phyloP scores from a whole-genome alignment of 2,329 filamentous ascomycete genomes.

The Neophaeococcomyces aloes region DNA sequence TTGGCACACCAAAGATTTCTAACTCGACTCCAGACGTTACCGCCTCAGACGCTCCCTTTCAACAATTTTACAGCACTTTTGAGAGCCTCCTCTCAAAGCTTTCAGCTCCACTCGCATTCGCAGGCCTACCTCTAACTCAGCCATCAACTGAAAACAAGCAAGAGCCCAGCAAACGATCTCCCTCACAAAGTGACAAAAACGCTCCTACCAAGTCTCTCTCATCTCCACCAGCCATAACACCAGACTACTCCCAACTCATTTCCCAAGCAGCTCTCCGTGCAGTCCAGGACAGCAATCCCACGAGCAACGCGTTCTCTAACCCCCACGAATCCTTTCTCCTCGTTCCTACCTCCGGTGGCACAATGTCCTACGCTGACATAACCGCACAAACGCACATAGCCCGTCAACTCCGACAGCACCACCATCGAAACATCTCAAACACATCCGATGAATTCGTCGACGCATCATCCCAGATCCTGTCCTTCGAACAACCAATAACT shows the following conservation, averaged over 20 bases:
- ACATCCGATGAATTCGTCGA: constrained; percentile 82
- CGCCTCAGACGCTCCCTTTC: constrained; percentile 65
- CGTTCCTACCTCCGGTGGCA: constrained; percentile 82
- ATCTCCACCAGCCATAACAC: constrained; percentile 29
- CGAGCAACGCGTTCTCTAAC: constrained; percentile 51
- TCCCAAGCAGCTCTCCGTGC: constrained; percentile 76
- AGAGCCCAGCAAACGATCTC: constrained; percentile 7
- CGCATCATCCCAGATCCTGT: constrained; percentile 53
- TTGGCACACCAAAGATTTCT: too few species aligned
- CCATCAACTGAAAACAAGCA: constrained; percentile 8
- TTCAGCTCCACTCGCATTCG: constrained; percentile 83
- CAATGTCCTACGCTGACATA: constrained; percentile 86
- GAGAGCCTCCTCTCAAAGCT: constrained; percentile 79
- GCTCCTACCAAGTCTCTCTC: constrained; percentile 4
- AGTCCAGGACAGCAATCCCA: constrained; percentile 55
- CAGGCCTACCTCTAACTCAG: constrained; percentile 63
- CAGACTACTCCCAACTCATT: constrained; percentile 73
- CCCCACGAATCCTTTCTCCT: constrained; percentile 72
- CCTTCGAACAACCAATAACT: too few species aligned
- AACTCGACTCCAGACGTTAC: constrained; percentile 22
- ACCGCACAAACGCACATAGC: constrained; percentile 42
- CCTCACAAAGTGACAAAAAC: constrained; percentile 9
- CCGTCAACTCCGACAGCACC: constrained; percentile 29
- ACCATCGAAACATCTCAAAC: constrained; percentile 39
- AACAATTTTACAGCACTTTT: constrained; percentile 85